Evolutionary conservation across 345 rosid genomes (phyloP), one percentile per base, ranked within the genome.

Genomic region (Ricinus communis): DNA sequence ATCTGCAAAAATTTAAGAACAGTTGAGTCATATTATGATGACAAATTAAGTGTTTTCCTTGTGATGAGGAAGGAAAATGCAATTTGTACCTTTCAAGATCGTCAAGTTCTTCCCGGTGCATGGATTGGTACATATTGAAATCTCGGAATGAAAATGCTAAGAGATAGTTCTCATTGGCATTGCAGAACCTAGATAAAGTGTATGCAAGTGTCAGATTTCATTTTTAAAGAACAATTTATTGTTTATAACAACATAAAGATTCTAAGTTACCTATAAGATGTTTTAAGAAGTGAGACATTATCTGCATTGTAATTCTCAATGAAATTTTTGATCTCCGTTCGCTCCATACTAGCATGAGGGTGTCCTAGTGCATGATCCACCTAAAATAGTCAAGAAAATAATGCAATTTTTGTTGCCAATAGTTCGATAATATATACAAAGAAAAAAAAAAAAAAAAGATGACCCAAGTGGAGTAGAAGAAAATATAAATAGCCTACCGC

Each of bases 1-100:
- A 72, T 16, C 76, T 72, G 76, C 46, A 25, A 16, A n/a, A 1
- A 10, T 70, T 69, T 14, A 36, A 25, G 27, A 8, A 54, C 25
- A 22, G 8, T 49, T 49, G 5, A 49, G 24, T 52, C 16, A 15
- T 21, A 19, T 22, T 52, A 0, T 19, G 10, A 21, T 19, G 24
- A 5, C 56, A n/a, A n/a, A 33, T 33, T 33, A 33, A 33, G 2
- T 33, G 2, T 33, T 22, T 21, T 19, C 6, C n/a, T n/a, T 10
- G 5, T n/a, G n/a, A 19, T n/a, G 9, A 13, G 0, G 12, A 16
- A 59, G 5, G n/a, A 50, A 19, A 18, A 50, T 50, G 6, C 5
- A n/a, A 50, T 50, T 50, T 16, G 24, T 67, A 67, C 71, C 71
- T 53, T 22, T 52, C 21, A 9, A 53, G 5, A 51, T 36, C 12